These are phyloP conservation scores for Chromosphaera perkinsii DNA, from an alignment of 208 protist genomes.

Conservation along the genomic window DNA sequence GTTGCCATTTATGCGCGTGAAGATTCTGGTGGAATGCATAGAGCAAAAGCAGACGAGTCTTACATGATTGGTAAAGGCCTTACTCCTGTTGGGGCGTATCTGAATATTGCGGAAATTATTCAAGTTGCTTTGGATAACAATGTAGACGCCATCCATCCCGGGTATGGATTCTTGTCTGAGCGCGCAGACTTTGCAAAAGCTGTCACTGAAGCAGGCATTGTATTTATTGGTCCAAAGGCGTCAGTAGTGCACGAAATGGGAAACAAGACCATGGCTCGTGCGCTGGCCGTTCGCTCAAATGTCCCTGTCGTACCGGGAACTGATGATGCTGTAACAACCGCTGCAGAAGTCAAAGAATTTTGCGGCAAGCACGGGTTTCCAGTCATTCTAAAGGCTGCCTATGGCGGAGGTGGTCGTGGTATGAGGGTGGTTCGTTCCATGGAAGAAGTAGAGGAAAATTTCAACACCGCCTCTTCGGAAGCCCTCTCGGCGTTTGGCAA, in stretches of 20 bases:
- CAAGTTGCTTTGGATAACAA: constrained; percentile 44
- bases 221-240: constrained; percentile 65
- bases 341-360: constrained; percentile 52
- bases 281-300: constrained; percentile 58
- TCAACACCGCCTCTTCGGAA: constrained; percentile 41
- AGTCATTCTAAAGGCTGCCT: constrained; percentile 77
- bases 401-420: constrained; percentile 72
- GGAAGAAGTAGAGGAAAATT: constrained; percentile 48
- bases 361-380: constrained; percentile 46
- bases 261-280: constrained; percentile 78
- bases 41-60: constrained; percentile 56
- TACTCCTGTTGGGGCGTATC: constrained; percentile 60
- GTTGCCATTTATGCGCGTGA: constrained; percentile 64
- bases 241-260: constrained; percentile 52
- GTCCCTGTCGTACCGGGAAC: constrained; percentile 73
- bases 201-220: constrained; percentile 53
- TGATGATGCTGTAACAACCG: constrained; percentile 53
- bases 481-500: constrained; percentile 55
- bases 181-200: constrained; percentile 56
- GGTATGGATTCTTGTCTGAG: constrained; percentile 77
- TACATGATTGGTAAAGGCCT: constrained; percentile 31
- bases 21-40: constrained; percentile 49
- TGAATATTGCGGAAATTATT: constrained; percentile 56
- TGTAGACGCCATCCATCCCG: constrained; percentile 63
- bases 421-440: constrained; percentile 69